Evolutionary conservation across 495 filamentous ascomycete genomes (phyloP).

Genomic region (Penicillium robsamsonii): DNA sequence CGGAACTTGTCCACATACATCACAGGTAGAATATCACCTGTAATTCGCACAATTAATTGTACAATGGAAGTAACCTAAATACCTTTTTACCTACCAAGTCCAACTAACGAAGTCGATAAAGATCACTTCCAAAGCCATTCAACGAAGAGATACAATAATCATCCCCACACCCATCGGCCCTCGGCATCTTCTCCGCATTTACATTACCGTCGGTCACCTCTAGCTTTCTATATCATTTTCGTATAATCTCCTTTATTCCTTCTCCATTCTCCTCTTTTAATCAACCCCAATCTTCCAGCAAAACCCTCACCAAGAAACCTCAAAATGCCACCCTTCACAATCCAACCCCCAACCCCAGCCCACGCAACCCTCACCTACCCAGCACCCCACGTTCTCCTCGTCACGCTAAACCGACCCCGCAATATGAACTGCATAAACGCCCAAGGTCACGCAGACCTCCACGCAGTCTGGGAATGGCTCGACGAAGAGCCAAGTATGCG

Average conservation of each 20-base stretch:
- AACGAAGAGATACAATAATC: background rate
- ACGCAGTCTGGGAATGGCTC: slow-evolving; percentile 55
- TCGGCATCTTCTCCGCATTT: slow-evolving; percentile 35
- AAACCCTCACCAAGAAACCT: background rate
- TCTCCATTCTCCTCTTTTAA: background rate
- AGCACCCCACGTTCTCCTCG: slow-evolving; percentile 46
- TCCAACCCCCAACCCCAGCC: slow-evolving; percentile 38
- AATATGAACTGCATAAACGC: slow-evolving; percentile 51
- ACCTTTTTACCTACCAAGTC: background rate
- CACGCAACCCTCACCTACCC: slow-evolving; percentile 44
- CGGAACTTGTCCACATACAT: background rate
- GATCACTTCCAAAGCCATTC: background rate
- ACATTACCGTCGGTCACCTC: slow-evolving; percentile 1
- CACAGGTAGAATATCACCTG: background rate
- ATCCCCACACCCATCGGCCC: slow-evolving; percentile 25
- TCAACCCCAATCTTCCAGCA: background rate
- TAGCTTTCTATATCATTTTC: background rate
- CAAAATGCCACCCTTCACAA: slow-evolving; percentile 30
- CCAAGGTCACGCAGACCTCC: slow-evolving; percentile 52
- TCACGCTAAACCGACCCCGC: slow-evolving; percentile 48
- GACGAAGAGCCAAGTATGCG: slow-evolving; percentile 54
- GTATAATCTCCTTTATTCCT: background rate
- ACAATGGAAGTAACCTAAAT: background rate
- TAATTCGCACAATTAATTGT: background rate
- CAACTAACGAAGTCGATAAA: background rate